A percentile compares a stretch with the other conserved stretches of the same genome.
Conservation (phyloP, 1,284 basidiomycete species). For the Meira nashicola region DNA sequence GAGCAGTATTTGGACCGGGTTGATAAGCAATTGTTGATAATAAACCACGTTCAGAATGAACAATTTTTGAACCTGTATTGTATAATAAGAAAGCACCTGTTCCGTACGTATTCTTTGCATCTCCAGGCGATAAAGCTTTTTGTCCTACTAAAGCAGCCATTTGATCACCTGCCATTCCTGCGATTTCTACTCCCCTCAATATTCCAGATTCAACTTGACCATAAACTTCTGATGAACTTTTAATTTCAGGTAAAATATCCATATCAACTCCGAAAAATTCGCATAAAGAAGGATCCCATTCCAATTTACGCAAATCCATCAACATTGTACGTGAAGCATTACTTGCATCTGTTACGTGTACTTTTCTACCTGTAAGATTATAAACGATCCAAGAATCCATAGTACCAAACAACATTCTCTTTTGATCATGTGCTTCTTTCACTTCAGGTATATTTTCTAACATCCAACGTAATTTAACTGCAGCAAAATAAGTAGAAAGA, state of each 20-base stretch:
- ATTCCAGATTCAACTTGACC: constrained; percentile 67
- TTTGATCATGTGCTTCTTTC: constrained; percentile 70
- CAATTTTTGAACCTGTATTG: constrained; percentile 81
- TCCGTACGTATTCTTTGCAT: constrained; percentile 57
- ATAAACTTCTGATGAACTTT: constrained; percentile 87
- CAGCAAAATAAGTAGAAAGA: constrained; percentile 79
- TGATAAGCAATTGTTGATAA: constrained; percentile 94
- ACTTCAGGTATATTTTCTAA: constrained; percentile 81
- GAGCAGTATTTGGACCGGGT: constrained; percentile 70
- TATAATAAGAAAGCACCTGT: constrained; percentile 94
- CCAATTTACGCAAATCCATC: constrained; percentile 72
- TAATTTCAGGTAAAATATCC: constrained; percentile 78
- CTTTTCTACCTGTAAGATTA: constrained; percentile 75
- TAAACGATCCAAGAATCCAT: constrained; percentile 95
- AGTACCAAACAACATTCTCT: constrained; percentile 84
- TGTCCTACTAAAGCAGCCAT: constrained; percentile 94
- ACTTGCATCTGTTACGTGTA: constrained; percentile 91
- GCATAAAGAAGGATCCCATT: constrained; percentile 78
- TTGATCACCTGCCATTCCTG: constrained; percentile 90
- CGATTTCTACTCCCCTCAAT: constrained; percentile 75
- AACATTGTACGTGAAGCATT: constrained; percentile 95
- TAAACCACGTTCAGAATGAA: constrained; percentile 78
- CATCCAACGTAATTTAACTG: constrained; percentile 95
- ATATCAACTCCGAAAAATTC: constrained; percentile 78
- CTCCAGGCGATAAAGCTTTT: constrained; percentile 58